Evolutionary conservation across 805 yeast species (phyloP).

Genomic region (Yamadazyma sp.): DNA sequence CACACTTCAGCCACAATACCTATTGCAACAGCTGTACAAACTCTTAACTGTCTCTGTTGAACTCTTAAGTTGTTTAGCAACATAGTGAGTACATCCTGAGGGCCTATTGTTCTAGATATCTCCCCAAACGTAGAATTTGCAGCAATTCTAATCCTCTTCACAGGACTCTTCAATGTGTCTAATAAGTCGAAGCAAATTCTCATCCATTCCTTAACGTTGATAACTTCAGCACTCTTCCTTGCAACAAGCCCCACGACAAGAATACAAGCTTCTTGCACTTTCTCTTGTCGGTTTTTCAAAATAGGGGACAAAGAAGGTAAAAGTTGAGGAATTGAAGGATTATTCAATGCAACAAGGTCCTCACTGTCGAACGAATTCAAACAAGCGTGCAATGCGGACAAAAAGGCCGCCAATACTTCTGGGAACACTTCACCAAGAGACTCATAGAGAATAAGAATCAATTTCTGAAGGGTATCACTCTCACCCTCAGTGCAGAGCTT

Average conservation of each 20-base stretch:
- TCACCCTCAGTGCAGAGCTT: constrained; percentile 57
- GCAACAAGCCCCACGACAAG: constrained; percentile 82
- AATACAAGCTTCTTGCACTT: constrained; percentile 83
- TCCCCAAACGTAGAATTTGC: constrained; percentile 91
- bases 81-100: constrained; percentile 88
- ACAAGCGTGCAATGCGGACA: constrained; percentile 67
- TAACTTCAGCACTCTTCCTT: constrained; percentile 71
- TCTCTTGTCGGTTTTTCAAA: constrained; percentile 82
- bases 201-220: constrained; percentile 96
- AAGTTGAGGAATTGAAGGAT: constrained; percentile 79
- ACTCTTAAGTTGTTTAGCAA: constrained; percentile 80
- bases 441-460: constrained; percentile 80
- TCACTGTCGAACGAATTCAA: constrained; percentile 59
- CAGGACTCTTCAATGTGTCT: constrained; percentile 82
- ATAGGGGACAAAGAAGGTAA: constrained; percentile 91
- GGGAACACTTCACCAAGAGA: constrained; percentile 94
- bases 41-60: constrained; percentile 94
- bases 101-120: constrained; percentile 91
- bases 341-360: constrained; percentile 47
- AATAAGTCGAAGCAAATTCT: constrained; percentile 86
- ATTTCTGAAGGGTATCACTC: constrained; percentile 62
- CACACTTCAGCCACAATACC: constrained; percentile 95
- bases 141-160: constrained; percentile 72
- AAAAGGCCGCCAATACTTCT: constrained; percentile 83
- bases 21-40: constrained; percentile 96